phyloP scores from a whole-genome alignment of 2,329 filamentous ascomycete species.

The Beauveria brongniartii region DNA sequence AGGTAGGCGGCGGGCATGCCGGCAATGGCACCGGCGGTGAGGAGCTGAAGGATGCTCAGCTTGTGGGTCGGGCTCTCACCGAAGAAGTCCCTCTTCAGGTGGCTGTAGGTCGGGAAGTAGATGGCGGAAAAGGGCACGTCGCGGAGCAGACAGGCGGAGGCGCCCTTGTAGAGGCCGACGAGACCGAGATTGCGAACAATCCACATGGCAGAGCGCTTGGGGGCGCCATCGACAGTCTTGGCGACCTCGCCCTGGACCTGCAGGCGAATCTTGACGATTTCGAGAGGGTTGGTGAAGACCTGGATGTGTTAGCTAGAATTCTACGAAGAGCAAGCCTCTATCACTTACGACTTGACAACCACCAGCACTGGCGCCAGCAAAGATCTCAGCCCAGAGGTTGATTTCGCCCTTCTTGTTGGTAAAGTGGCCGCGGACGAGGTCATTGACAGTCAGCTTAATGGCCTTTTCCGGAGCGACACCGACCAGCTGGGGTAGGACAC shows the following conservation, averaged over 20 bases:
- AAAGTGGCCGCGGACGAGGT: slow-evolving; percentile 71
- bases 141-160: slow-evolving; percentile 84
- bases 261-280: slow-evolving; percentile 98
- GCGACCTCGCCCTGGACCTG: slow-evolving; percentile 95
- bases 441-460: slow-evolving; percentile 98
- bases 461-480: slow-evolving; percentile 99
- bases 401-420: slow-evolving; percentile 73
- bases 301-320: slow-evolving; percentile 25
- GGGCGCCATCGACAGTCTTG: slow-evolving; percentile 73
- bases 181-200: slow-evolving; percentile 93
- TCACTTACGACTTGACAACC: slow-evolving; percentile 86
- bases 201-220: slow-evolving; percentile 92
- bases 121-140: slow-evolving; percentile 98
- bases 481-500: slow-evolving; percentile 88
- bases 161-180: slow-evolving; percentile 92
- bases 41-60: slow-evolving; percentile 80
- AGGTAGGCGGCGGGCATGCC: slow-evolving; percentile 90
- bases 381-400: slow-evolving; percentile 59
- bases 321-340: neutral
- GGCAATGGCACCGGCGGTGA: slow-evolving; percentile 89
- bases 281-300: slow-evolving; percentile 95
- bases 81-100: slow-evolving; percentile 89
- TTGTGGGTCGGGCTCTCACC: slow-evolving; percentile 83
- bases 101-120: slow-evolving; percentile 95
- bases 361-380: slow-evolving; percentile 85